Percentiles rank a stretch among this genome's conserved stretches.
These are phyloP conservation scores for Maudiozyma serrabonitensis DNA, from an alignment of 805 yeast genomes.

Conservation along the genomic window DNA sequence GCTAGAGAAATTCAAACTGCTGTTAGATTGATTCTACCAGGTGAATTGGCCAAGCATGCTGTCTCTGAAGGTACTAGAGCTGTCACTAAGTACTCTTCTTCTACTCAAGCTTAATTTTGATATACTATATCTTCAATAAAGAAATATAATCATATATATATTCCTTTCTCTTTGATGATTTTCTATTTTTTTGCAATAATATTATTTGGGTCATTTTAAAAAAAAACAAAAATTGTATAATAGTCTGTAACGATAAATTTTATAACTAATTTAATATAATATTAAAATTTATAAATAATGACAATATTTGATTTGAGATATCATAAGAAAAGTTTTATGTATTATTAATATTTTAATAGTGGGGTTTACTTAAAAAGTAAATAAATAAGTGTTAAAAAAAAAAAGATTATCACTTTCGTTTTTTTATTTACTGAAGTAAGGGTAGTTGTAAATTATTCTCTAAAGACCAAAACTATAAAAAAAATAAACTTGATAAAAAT, in stretches of 20 bases:
- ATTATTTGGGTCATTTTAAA: conserved; percentile 1
- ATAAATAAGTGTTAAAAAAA: too few relatives aligned
- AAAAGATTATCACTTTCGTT: background rate
- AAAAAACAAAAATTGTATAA: conserved; percentile 1
- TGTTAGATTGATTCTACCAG: conserved; percentile 94
- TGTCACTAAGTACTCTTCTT: conserved; percentile 88
- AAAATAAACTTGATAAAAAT: background rate
- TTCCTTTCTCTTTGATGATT: background rate
- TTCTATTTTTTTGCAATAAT: background rate
- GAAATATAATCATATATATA: background rate
- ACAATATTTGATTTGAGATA: background rate
- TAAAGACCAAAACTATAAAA: background rate
- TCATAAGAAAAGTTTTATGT: background rate
- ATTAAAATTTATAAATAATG: background rate
- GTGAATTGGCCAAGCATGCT: conserved; percentile 98
- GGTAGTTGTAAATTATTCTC: background rate
- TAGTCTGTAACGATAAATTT: conserved; percentile 5
- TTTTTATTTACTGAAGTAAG: background rate
- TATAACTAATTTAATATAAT: background rate
- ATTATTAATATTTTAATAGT: background rate
- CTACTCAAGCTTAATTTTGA: conserved; percentile 32
- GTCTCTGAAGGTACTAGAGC: conserved; percentile 98
- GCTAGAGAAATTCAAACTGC: conserved; percentile 99
- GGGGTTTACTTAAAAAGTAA: too few relatives aligned
- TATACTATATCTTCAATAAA: background rate